Conservation (phyloP, 116 monocot genomes). For the Phalaenopsis hybrid region DNA sequence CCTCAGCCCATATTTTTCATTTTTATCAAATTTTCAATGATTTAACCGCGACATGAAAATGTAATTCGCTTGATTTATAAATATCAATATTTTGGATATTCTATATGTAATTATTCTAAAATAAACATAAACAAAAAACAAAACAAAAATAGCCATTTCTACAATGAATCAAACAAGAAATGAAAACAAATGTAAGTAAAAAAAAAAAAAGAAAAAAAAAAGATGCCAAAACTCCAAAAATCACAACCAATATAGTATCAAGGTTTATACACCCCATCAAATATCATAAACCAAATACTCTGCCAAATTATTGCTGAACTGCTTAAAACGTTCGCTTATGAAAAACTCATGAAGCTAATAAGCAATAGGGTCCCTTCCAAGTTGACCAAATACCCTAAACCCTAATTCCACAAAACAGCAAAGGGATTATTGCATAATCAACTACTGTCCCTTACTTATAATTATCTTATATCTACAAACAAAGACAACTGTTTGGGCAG, state of each 20-base stretch:
- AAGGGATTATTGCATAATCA: background rate
- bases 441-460: background rate
- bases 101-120: no score
- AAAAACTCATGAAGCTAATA: background rate
- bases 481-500: background rate
- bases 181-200: background rate
- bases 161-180: background rate
- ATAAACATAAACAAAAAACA: no score
- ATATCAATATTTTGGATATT: no score
- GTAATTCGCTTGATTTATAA: no score
- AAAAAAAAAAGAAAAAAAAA: no score
- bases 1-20: no score
- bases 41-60: no score
- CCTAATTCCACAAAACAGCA: background rate
- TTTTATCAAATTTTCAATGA: no score
- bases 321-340: background rate
- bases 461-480: background rate
- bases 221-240: background rate
- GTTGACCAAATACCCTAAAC: background rate
- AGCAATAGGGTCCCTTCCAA: background rate
- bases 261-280: slow-evolving; percentile 4
- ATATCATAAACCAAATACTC: background rate
- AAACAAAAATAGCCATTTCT: no score
- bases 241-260: background rate
- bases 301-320: background rate